Evolutionary conservation across 2,329 filamentous ascomycete species (phyloP).

Genomic region (Juglanconis juglandina): DNA sequence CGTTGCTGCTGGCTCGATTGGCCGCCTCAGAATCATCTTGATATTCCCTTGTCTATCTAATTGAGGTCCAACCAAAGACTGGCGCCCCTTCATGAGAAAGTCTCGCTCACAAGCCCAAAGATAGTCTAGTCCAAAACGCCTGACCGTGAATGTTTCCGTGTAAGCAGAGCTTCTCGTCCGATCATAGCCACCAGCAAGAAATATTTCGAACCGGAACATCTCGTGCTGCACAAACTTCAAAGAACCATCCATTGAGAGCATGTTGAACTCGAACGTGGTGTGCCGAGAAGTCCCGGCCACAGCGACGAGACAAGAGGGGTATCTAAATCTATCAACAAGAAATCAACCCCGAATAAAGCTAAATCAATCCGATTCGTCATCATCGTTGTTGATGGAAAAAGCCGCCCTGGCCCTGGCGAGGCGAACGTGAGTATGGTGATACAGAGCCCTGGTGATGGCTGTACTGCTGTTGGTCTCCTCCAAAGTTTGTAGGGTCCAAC

Average conservation of each 20-base stretch:
- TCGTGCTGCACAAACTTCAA: background rate
- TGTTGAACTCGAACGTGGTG: background rate
- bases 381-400: slow-evolving; percentile 31
- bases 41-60: background rate
- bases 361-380: background rate
- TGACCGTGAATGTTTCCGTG: background rate
- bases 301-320: background rate
- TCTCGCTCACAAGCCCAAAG: no score
- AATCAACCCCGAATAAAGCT: background rate
- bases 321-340: slow-evolving; percentile 1
- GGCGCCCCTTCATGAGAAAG: background rate
- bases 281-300: background rate
- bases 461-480: slow-evolving; percentile 30
- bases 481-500: slow-evolving; percentile 28
- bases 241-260: background rate
- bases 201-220: background rate
- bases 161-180: background rate
- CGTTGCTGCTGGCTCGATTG: background rate
- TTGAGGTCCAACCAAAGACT: background rate
- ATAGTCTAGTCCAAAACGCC: background rate
- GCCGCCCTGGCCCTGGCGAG: slow-evolving; percentile 33
- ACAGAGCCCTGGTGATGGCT: slow-evolving; percentile 36
- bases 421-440: slow-evolving; percentile 41
- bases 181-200: background rate
- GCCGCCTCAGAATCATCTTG: no score